A percentile compares a stretch with the other conserved stretches of the same genome.
Conservation (phyloP, 345 rosid genomes). For the Cardamine chenopodiifolia region DNA sequence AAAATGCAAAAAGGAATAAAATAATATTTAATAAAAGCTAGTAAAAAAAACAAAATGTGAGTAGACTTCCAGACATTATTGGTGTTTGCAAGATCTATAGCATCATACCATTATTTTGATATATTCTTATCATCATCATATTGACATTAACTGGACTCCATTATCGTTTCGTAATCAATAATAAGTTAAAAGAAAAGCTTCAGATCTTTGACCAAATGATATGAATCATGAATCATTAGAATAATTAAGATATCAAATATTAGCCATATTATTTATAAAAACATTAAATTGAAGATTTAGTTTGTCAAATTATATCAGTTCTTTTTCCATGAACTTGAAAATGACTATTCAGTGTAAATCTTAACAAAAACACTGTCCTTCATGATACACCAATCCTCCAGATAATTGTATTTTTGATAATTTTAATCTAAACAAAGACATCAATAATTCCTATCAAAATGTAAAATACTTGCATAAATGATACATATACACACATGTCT, state of each 20-base stretch:
- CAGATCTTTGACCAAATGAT: constrained; percentile 42
- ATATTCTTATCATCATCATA: constrained; percentile 32
- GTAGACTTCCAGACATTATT: constrained; percentile 43
- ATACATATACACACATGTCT: constrained; percentile 17
- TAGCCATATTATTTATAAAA: neutral
- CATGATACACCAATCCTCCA: constrained; percentile 28
- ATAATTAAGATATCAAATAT: neutral
- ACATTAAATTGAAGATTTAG: neutral
- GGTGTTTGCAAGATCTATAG: constrained; percentile 50
- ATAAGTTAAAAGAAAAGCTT: constrained; percentile 5
- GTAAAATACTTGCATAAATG: constrained; percentile 16
- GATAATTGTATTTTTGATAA: neutral
- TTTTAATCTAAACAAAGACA: neutral
- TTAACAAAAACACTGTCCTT: constrained; percentile 33
- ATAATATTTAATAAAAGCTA: constrained; percentile 36
- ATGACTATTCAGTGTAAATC: constrained; percentile 32
- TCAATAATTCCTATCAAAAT: neutral
- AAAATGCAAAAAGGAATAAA: constrained; percentile 43
- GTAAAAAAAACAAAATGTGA: constrained; percentile 25
- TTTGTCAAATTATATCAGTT: constrained; percentile 3
- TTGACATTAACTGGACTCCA: constrained; percentile 41
- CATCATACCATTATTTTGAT: constrained; percentile 31
- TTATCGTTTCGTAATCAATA: constrained; percentile 27
- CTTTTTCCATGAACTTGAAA: constrained; percentile 25
- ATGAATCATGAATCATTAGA: constrained; percentile 16